These are phyloP conservation scores for Diplodia scrobiculata DNA, from an alignment of 2,329 filamentous ascomycete species.

Conservation along the genomic window DNA sequence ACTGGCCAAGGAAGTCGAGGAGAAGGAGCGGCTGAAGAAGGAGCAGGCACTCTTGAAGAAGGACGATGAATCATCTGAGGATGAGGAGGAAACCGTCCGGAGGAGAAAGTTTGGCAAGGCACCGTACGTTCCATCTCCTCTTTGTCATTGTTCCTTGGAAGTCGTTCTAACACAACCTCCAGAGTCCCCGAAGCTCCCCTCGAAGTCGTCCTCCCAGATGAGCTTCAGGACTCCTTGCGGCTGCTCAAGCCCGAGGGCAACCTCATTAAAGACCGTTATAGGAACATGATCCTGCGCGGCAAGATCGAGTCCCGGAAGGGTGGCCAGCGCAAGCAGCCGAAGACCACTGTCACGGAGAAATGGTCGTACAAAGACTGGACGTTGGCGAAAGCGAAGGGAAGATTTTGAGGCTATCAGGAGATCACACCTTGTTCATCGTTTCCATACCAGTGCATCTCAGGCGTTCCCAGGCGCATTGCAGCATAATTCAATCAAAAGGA, in stretches of 20 bases:
- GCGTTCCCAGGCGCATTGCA: constrained; percentile 2
- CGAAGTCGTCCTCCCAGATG: constrained; percentile 54
- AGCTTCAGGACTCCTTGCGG: constrained; percentile 54
- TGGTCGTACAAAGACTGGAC: constrained; percentile 97
- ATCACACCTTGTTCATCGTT: neutral
- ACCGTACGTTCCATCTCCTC: constrained; percentile 39
- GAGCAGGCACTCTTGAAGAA: constrained; percentile 37
- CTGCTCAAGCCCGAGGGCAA: constrained; percentile 87
- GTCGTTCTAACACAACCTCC: constrained; percentile 29
- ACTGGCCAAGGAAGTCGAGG: constrained; percentile 65
- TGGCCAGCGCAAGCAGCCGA: constrained; percentile 80
- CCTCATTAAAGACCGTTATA: constrained; percentile 84
- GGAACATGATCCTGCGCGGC: constrained; percentile 82
- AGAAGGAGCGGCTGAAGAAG: constrained; percentile 56
- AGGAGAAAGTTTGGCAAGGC: constrained; percentile 72
- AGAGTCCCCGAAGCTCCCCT: constrained; percentile 68
- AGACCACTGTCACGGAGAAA: constrained; percentile 84
- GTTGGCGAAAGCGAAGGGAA: constrained; percentile 41
- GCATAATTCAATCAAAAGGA: neutral
- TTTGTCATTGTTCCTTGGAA: neutral
- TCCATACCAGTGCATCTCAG: constrained; percentile 10
- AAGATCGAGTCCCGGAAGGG: constrained; percentile 83
- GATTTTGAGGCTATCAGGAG: neutral
- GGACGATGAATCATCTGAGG: constrained; percentile 41
- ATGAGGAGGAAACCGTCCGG: constrained; percentile 56